phyloP scores from a whole-genome alignment of 2,329 filamentous ascomycete species.

The Pestalotiopsis sp. region DNA sequence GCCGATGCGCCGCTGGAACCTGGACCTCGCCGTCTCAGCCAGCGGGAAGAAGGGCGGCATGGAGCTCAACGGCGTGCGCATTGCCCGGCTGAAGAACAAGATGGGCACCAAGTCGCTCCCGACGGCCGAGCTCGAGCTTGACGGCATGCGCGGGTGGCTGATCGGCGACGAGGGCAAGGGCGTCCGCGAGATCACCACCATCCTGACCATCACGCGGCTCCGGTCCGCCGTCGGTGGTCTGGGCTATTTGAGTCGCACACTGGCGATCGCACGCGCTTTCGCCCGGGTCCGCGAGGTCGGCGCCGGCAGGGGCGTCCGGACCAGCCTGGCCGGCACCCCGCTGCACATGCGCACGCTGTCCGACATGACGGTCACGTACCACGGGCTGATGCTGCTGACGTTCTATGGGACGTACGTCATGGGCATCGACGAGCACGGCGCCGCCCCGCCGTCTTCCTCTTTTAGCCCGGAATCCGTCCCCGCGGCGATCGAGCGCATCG shows the following conservation, averaged over 20 bases:
- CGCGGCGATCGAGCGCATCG: conserved; percentile 10
- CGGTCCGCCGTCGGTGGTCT: conserved; percentile 43
- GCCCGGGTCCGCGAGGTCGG: conserved; percentile 44
- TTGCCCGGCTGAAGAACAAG: conserved; percentile 62
- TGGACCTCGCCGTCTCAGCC: conserved; percentile 11
- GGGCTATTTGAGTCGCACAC: conserved; percentile 43
- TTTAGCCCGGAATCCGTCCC: background rate
- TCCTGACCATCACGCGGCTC: conserved; percentile 59
- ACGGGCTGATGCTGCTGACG: conserved; percentile 29
- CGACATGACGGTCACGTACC: conserved; percentile 43
- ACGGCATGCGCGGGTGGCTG: conserved; percentile 50
- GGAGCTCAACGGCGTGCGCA: conserved; percentile 56
- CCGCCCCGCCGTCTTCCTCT: background rate
- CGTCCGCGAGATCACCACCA: conserved; percentile 57
- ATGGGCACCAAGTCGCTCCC: conserved; percentile 62
- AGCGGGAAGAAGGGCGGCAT: conserved; percentile 19
- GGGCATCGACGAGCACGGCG: conserved; percentile 33
- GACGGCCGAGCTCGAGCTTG: conserved; percentile 61
- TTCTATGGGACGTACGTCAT: conserved; percentile 39
- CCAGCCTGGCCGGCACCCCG: conserved; percentile 40
- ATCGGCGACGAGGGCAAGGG: conserved; percentile 59
- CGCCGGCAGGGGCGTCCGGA: conserved; percentile 29
- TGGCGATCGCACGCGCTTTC: conserved; percentile 48
- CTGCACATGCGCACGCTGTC: conserved; percentile 48
- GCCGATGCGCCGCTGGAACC: conserved; percentile 39